Base-by-base conservation (phyloP, 2,329 filamentous ascomycete species). In the Penicillium sp. region DNA sequence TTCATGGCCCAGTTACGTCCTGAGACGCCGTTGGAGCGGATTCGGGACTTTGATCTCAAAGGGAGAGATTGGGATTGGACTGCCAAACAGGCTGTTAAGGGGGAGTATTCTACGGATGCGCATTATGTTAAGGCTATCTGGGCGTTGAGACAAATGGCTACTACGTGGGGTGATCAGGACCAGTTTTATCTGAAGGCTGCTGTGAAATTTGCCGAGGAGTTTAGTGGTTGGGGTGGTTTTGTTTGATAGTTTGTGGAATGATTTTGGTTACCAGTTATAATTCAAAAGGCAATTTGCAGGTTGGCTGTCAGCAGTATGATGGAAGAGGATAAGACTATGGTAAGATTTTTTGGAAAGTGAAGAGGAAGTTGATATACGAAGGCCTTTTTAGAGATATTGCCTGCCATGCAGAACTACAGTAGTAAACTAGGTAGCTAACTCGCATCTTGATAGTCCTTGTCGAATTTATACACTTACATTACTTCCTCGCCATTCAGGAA, bases 61-160 rank as follows among this genome's bases (percentile, higher is more conserved):
- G 79, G 75, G 1, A 82, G 82, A 58, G 76, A 80, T 40, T 98
- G 93, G 93, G 78, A 80, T 5, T 87, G 86, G 67, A 85, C 91
- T 4, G 77, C 84, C 42, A 72, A 86, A 42, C 79, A 82, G 68
- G 88, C 86, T 2, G 62, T 95, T 14, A 81, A 79, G 43, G 84
- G 85, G 8, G 67, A 78, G 42, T 82, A 82, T 70, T 74, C 80
- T 8, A 81, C 78, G 1, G 89, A 97, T 69, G 79, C 87, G 14
- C 87, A 95, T 69, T 96, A 83, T 62, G 83, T 97, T 26, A 95
- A 96, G 84, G 86, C 78, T 13, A 72, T 90, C 42, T 79, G 88
- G 35, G 81, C 87, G 2, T 50, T 63, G 35, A 60, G 50, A 29
- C 61, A 64, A 31, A 46, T 59, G 14, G 64, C 66, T 6, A 52